Conservation (phyloP, 345 rosid genomes). For the Bruguiera sexangula region DNA sequence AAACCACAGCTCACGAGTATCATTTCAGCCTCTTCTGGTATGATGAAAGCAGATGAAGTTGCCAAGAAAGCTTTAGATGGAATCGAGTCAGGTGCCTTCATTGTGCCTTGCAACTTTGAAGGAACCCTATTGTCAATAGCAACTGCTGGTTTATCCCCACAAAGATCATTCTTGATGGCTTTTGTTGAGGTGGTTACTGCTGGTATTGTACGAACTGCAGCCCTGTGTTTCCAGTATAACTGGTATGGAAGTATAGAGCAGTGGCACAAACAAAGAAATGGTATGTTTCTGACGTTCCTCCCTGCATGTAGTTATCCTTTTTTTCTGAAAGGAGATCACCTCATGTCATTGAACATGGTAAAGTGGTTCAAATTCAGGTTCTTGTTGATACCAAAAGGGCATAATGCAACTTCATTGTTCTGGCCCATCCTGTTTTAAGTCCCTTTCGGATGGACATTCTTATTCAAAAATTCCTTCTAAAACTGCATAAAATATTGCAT, state of each 20-base stretch:
- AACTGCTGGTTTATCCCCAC: conserved; percentile 76
- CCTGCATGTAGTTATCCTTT: conserved; percentile 22
- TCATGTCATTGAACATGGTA: too few relatives aligned
- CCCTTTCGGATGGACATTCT: too few relatives aligned
- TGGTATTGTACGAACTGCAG: conserved; percentile 51
- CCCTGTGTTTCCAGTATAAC: conserved; percentile 65
- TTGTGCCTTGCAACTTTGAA: conserved; percentile 68
- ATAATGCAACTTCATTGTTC: too few relatives aligned
- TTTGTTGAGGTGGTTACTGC: conserved; percentile 63
- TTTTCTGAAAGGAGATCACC: too few relatives aligned
- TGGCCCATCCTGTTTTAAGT: too few relatives aligned
- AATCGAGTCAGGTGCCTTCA: conserved; percentile 60
- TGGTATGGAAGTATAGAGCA: conserved; percentile 62
- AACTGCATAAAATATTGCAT: too few relatives aligned
- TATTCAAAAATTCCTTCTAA: too few relatives aligned
- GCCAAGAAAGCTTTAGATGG: conserved; percentile 69
- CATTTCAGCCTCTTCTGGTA: conserved; percentile 54
- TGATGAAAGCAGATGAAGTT: conserved; percentile 77
- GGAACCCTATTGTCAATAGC: conserved; percentile 57
- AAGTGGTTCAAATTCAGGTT: too few relatives aligned
- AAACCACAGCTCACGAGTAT: conserved; percentile 60
- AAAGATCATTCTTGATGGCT: conserved; percentile 66
- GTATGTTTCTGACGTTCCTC: conserved; percentile 15
- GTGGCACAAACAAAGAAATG: conserved; percentile 18
- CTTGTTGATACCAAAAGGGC: too few relatives aligned